Conservation (phyloP, 2,329 filamentous ascomycete genomes). For the Cercospora citrullina region DNA sequence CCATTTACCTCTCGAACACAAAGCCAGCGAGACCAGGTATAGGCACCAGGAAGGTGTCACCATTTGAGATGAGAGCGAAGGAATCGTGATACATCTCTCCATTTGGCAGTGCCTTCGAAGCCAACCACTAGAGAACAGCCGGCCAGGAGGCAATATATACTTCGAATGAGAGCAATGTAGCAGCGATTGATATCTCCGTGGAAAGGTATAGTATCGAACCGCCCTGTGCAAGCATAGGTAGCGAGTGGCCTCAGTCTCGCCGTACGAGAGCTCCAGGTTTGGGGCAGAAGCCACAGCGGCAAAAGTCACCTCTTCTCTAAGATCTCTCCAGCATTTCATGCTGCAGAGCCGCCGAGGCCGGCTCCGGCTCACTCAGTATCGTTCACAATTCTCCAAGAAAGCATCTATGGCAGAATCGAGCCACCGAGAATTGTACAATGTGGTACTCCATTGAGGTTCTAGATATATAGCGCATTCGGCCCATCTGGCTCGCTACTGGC, state of each 20-base stretch:
- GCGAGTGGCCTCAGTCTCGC: background rate
- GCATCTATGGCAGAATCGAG: background rate
- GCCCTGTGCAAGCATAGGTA: background rate
- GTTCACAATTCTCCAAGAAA: background rate
- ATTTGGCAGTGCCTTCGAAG: background rate
- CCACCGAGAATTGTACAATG: background rate
- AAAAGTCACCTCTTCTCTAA: background rate
- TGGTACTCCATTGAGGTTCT: background rate
- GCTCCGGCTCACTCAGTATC: background rate
- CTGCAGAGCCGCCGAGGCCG: background rate
- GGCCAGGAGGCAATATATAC: background rate
- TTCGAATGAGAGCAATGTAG: no score
- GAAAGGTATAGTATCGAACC: background rate
- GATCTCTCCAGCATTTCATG: background rate
- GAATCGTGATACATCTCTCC: background rate
- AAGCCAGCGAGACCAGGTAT: background rate
- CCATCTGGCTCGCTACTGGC: conserved; percentile 39
- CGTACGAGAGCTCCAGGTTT: background rate
- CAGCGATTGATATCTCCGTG: background rate
- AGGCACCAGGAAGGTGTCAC: background rate
- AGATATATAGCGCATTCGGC: background rate
- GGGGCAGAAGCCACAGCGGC: background rate
- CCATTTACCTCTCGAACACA: background rate
- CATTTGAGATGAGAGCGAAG: background rate
- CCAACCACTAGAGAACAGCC: background rate